These are phyloP conservation scores for Pseudoturritis turrita DNA, from an alignment of 345 rosid genomes.

Conservation along the genomic window DNA sequence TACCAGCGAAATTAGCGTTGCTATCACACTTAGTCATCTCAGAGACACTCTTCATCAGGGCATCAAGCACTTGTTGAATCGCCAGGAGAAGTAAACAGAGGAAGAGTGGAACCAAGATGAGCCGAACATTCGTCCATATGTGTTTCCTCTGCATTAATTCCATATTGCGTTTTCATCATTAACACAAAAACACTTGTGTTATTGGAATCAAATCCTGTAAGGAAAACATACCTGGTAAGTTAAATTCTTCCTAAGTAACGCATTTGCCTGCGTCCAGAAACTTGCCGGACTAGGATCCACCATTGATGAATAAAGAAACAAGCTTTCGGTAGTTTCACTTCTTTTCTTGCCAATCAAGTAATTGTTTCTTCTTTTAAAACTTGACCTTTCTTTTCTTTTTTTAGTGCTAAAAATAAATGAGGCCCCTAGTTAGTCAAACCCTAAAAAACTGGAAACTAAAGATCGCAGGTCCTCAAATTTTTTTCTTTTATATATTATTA, in stretches of 20 bases:
- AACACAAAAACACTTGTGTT: background rate
- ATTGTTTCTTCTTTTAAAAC: no score
- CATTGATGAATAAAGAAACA: no score
- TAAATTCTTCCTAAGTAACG: constrained; percentile 78
- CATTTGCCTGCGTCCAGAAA: constrained; percentile 73
- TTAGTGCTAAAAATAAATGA: no score
- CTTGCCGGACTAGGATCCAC: constrained; percentile 32
- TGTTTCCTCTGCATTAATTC: constrained; percentile 58
- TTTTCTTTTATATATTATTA: no score
- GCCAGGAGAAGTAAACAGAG: constrained; percentile 60
- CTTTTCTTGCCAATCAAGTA: no score
- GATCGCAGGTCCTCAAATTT: no score
- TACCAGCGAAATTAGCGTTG: constrained; percentile 25
- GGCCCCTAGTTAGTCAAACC: no score
- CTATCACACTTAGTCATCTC: background rate
- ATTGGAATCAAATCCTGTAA: background rate
- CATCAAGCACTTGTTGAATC: constrained; percentile 45
- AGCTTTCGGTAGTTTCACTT: no score
- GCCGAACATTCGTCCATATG: constrained; percentile 57
- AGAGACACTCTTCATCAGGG: background rate
- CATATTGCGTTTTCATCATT: no score
- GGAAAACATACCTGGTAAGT: constrained; percentile 82
- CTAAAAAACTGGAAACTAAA: no score
- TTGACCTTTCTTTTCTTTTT: no score
- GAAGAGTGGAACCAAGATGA: constrained; percentile 60